These are phyloP conservation scores for Diaporthe humulicola DNA, from an alignment of 2,329 filamentous ascomycete species.

Conservation along the genomic window DNA sequence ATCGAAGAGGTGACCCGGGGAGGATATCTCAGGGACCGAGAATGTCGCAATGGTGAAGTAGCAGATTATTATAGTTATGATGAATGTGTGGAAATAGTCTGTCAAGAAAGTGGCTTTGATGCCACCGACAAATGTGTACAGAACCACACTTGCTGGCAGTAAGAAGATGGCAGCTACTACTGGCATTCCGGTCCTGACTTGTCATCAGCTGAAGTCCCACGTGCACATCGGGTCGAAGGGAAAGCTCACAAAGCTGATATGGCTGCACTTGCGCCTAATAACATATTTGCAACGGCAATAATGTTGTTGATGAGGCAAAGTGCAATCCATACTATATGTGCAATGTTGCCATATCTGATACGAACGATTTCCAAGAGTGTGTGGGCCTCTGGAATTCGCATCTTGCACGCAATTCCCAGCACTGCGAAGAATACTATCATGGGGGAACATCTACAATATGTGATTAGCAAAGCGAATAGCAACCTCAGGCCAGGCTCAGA, in stretches of 20 bases:
- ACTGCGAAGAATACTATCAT: slow-evolving; percentile 70
- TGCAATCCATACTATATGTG: slow-evolving; percentile 65
- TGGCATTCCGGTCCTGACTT: slow-evolving; percentile 34
- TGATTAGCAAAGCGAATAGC: neutral
- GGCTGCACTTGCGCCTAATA: slow-evolving; percentile 59
- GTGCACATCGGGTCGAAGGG: neutral
- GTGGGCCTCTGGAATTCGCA: slow-evolving; percentile 66
- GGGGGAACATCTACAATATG: slow-evolving; percentile 54
- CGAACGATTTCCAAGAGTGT: slow-evolving; percentile 67
- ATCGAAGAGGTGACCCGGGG: slow-evolving; percentile 62
- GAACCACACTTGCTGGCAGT: slow-evolving; percentile 53
- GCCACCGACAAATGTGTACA: slow-evolving; percentile 56
- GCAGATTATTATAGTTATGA: slow-evolving; percentile 66
- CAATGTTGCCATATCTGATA: slow-evolving; percentile 61
- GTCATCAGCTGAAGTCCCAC: neutral
- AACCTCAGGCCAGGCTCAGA: neutral
- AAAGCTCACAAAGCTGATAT: slow-evolving; percentile 49
- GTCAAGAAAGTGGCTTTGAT: slow-evolving; percentile 60
- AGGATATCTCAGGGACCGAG: slow-evolving; percentile 57
- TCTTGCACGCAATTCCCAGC: slow-evolving; percentile 64
- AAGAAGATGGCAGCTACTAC: slow-evolving; percentile 61
- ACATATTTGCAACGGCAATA: slow-evolving; percentile 66
- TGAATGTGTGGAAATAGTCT: slow-evolving; percentile 67
- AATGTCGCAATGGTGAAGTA: slow-evolving; percentile 59
- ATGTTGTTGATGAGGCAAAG: slow-evolving; percentile 68